A percentile compares a stretch with the other conserved stretches of the same genome.
Evolutionary conservation across 75 land plant genomes (phyloP).

Genomic region (Cupressus sempervirens): DNA sequence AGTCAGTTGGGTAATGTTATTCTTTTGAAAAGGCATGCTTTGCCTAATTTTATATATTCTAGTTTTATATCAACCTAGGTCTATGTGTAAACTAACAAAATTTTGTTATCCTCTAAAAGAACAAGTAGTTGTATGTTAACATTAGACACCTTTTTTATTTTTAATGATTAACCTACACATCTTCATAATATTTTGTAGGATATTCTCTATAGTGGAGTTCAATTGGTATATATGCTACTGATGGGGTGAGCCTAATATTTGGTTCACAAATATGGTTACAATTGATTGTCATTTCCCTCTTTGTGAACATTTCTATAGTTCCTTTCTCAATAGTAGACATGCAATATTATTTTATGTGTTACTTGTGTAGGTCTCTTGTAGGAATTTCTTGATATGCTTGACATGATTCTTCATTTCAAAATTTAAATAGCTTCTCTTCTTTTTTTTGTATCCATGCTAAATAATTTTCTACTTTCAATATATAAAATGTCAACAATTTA

Average conservation of each 20-base stretch:
- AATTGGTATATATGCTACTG: slow-evolving; percentile 13
- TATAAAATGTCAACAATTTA: too few relatives aligned
- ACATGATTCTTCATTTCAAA: background rate
- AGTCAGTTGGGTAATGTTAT: background rate
- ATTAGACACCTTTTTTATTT: background rate
- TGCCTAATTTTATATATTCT: background rate
- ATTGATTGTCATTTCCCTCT: too few relatives aligned
- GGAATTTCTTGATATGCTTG: background rate
- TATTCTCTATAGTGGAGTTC: slow-evolving; percentile 11
- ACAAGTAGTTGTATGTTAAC: background rate
- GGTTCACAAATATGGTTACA: slow-evolving; percentile 18
- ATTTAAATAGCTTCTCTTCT: too few relatives aligned
- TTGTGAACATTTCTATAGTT: background rate
- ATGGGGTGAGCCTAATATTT: slow-evolving; percentile 35
- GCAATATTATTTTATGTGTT: too few relatives aligned
- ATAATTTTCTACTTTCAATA: too few relatives aligned
- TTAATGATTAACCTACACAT: slow-evolving; percentile 2
- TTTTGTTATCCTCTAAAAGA: background rate
- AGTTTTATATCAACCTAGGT: background rate
- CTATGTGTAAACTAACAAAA: background rate
- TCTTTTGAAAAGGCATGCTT: background rate
- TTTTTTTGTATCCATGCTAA: background rate
- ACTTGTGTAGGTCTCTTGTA: background rate
- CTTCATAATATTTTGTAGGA: slow-evolving; percentile 40
- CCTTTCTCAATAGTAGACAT: background rate